Conservation (phyloP, 2,329 filamentous ascomycete genomes). For the Fusarium sacchari region DNA sequence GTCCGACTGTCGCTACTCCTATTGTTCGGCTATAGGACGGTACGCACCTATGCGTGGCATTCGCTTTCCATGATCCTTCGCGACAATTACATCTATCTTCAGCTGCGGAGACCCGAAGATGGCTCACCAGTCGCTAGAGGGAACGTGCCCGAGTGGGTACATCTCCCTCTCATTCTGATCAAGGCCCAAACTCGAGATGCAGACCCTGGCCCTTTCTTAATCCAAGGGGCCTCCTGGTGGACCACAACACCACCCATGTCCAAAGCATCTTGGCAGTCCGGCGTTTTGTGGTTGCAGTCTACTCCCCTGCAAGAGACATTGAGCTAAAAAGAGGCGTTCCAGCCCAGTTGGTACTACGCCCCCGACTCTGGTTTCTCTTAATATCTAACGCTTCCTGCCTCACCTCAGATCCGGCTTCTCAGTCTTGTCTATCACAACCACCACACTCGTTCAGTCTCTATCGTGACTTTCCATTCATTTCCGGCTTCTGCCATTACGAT, state of each 20-base stretch:
- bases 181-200: constrained; percentile 7
- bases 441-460: constrained; percentile 42
- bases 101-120: background rate
- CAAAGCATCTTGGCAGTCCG: constrained; percentile 41
- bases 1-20: background rate
- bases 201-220: constrained; percentile 14
- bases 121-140: background rate
- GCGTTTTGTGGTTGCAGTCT: constrained; percentile 40
- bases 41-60: background rate
- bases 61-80: constrained; percentile 1
- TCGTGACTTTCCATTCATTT: constrained; percentile 46
- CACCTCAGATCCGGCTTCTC: constrained; percentile 28
- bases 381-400: constrained; percentile 43
- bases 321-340: constrained; percentile 39
- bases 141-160: constrained; percentile 14
- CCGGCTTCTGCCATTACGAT: constrained; percentile 43
- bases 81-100: background rate
- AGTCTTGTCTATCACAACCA: constrained; percentile 38
- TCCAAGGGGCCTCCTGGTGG: constrained; percentile 40
- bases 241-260: constrained; percentile 33
- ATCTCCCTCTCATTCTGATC: constrained; percentile 25
- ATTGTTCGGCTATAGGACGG: background rate
- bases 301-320: constrained; percentile 32
- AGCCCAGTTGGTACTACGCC: constrained; percentile 35
- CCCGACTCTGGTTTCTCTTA: constrained; percentile 41